Evolutionary conservation across 2,329 filamentous ascomycete species (phyloP), one percentile per base, ranked within the genome.

Genomic region (Huntiella savannae): DNA sequence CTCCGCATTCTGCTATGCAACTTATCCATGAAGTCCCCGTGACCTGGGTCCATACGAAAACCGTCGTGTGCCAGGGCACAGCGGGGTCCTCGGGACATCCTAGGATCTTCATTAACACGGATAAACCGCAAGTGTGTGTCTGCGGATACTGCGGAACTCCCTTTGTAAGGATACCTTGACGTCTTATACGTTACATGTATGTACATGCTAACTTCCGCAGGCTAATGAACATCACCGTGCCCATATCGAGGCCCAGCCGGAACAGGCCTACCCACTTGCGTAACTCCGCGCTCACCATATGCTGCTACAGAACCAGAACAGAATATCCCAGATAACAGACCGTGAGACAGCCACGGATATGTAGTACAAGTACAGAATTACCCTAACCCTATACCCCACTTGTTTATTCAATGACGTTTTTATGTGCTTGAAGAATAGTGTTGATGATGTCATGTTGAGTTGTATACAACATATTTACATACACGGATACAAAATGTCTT

Each of bases 1-100:
- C 80, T 67, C 82, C 91, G 28, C 71, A 78, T 58, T 80, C 91
- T 32, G 91, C 91, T 52, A 98, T 98, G 58, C 84, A 92, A 55
- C 75, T 98, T 61, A 87, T 96, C 58, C 91, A 98, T 71, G 79
- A 87, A 69, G 82, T 95, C 64, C 88, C 87, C 15, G 91, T 98
- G 33, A 74, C 76, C 62, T 98, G 91, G 88, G 83, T 79, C 50
- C 79, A 94, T 60, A 73, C 83, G 52, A 75, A 78, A 51, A 64
- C 82, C 42, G 88, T 92, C 44, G 77, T 78, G 39, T 98, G 91
- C 60, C 87, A 96, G 57, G 91, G 91, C 49, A 91, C 88, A 49
- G 87, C 87, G 54, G 91, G 88, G 40, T 80, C 87, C 32, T 68
- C 83, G 47, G 91, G 91, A 38, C 91, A 98, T 63, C 91, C 91